These are phyloP conservation scores for Microbotryum violaceum DNA, from an alignment of 1,284 basidiomycete species.

Conservation along the genomic window DNA sequence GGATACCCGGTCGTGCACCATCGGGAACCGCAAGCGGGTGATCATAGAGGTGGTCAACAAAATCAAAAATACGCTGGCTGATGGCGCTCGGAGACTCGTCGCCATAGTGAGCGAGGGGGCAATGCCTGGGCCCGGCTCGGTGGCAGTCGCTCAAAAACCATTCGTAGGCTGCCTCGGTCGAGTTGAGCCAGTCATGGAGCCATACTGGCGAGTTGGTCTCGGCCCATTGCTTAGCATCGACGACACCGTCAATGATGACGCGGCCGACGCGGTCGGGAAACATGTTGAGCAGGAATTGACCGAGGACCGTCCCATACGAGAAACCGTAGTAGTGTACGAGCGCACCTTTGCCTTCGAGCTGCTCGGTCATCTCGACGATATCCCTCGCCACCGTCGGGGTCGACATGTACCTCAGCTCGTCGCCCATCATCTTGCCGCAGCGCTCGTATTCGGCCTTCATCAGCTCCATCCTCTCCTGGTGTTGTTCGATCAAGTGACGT, in stretches of 20 bases:
- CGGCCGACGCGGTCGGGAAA: slow-evolving; percentile 27
- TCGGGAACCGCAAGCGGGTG: slow-evolving; percentile 38
- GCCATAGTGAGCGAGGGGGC: slow-evolving; percentile 13
- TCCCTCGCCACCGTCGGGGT: slow-evolving; percentile 46
- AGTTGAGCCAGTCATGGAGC: slow-evolving; percentile 34
- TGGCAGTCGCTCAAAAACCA: slow-evolving; percentile 21
- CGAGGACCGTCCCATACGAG: slow-evolving; percentile 34
- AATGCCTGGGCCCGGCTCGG: slow-evolving; percentile 16
- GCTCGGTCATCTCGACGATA: slow-evolving; percentile 41
- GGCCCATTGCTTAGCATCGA: slow-evolving; percentile 28
- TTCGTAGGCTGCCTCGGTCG: slow-evolving; percentile 17
- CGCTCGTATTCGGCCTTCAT: slow-evolving; percentile 42
- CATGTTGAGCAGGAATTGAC: slow-evolving; percentile 37
- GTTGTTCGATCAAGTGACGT: slow-evolving; percentile 40
- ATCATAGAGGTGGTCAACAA: slow-evolving; percentile 40
- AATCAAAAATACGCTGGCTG: slow-evolving; percentile 12
- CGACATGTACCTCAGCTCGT: slow-evolving; percentile 46
- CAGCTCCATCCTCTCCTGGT: slow-evolving; percentile 41
- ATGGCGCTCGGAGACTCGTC: slow-evolving; percentile 17
- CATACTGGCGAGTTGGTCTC: slow-evolving; percentile 42
- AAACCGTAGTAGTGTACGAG: slow-evolving; percentile 36
- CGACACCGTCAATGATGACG: slow-evolving; percentile 31
- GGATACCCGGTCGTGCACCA: slow-evolving; percentile 37
- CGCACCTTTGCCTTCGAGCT: slow-evolving; percentile 44
- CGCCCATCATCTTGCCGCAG: slow-evolving; percentile 44